Base-by-base conservation (phyloP, 2,329 filamentous ascomycete genomes). In the Zymoseptoria pseudotritici region DNA sequence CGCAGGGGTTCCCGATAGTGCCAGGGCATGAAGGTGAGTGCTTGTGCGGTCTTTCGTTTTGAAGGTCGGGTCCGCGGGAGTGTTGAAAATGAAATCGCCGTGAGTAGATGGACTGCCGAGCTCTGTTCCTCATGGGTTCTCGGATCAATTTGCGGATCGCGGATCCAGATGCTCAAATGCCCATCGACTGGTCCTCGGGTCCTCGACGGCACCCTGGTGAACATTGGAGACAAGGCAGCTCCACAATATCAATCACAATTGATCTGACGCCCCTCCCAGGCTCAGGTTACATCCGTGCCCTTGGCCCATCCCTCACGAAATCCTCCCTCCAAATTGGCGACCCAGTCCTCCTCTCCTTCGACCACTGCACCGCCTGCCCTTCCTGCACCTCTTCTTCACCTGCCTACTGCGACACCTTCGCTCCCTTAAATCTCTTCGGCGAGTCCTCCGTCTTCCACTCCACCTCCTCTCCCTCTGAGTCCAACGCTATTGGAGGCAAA, bases 211-310 rank as follows among this genome's bases (percentile, higher is more conserved):
- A n/a, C n/a, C n/a, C n/a, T n/a, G n/a, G n/a, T n/a, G n/a, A n/a
- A n/a, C n/a, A n/a, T n/a, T n/a, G 2, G 2, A 29, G 26, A 29
- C 26, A 29, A 29, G 26, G 7, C 26, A 29, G 26, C 8, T 9
- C 26, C 26, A 29, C 2, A 5, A 4, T 29, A 1, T 29, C 17
- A 17, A 2, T 4, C 36, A 42, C 10, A 5, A 36, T 10, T n/a
- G 8, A 42, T 3, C 17, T 22, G 8, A 29, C 1, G 2, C 17
- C 11, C 36, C n/a, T 58, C 8, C 6, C 50, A 69, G 66, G 67
- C 19, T 66, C 78, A 0, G 79, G 80, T 0, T 75, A 79, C 49
- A 78, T 83, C 17, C 72, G 74, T 58, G 67, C 71, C 24, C 66
- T 78, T 29, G 78, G 78, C 1, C 67, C 69, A 1, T 69, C 69